phyloP scores from a whole-genome alignment of 768 basidiomycete genomes.

The Pleurotus cornucopiae region DNA sequence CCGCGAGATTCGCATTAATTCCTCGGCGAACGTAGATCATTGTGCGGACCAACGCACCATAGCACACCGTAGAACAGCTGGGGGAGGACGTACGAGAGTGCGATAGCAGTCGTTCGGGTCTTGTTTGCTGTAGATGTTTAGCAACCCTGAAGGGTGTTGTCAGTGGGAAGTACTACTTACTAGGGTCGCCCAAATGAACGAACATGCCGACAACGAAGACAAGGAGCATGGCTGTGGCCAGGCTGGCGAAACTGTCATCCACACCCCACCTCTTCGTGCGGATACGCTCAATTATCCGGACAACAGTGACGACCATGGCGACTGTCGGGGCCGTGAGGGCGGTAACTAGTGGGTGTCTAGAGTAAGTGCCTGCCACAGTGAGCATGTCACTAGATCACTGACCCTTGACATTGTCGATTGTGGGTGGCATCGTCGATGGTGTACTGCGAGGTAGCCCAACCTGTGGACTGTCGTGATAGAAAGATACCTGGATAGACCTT shows the following conservation, averaged over 20 bases:
- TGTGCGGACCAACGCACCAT: slow-evolving; percentile 22
- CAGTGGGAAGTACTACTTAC: not conserved
- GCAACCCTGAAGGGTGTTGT: not conserved
- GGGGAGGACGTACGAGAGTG: not conserved
- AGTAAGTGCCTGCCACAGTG: not conserved
- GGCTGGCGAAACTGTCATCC: not conserved
- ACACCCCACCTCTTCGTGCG: not conserved
- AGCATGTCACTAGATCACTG: not conserved
- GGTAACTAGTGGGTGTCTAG: not conserved
- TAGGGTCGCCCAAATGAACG: not conserved
- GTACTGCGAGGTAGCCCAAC: too few species aligned
- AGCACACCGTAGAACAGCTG: slow-evolving; percentile 31
- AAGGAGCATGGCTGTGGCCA: not conserved
- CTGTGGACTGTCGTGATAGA: too few species aligned
- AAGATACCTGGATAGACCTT: too few species aligned
- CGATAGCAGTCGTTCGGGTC: not conserved
- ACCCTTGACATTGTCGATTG: not conserved
- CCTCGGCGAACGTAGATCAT: not conserved
- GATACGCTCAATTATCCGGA: not conserved
- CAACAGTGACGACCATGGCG: not conserved
- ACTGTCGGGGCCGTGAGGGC: slow-evolving; percentile 4
- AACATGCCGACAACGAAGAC: slow-evolving; percentile 5
- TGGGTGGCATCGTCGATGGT: not conserved
- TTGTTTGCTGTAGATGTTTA: not conserved
- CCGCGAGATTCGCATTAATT: not conserved